These are phyloP conservation scores for Phanerochaete sordida DNA, from an alignment of 768 basidiomycete genomes.

Conservation along the genomic window DNA sequence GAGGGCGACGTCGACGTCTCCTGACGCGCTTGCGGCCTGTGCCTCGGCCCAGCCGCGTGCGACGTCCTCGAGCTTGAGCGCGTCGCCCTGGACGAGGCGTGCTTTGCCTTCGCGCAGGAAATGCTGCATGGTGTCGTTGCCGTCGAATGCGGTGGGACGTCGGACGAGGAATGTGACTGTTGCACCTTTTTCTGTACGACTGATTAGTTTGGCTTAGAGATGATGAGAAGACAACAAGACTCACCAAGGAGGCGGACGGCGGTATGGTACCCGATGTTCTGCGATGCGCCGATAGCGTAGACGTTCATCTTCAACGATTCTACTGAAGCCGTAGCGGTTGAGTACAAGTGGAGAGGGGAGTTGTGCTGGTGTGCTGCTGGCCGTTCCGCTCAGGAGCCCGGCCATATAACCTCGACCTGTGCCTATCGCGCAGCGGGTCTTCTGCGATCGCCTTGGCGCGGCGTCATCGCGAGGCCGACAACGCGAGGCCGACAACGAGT, in stretches of 20 bases:
- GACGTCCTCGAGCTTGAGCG: slow-evolving; percentile 49
- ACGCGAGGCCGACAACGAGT: too few species aligned
- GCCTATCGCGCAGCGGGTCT: too few species aligned
- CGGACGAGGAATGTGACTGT: slow-evolving; percentile 66
- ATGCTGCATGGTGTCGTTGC: slow-evolving; percentile 45
- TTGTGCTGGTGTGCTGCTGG: too few species aligned
- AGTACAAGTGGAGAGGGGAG: too few species aligned
- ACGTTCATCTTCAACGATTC: too few species aligned
- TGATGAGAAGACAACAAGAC: too few species aligned
- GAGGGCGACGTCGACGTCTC: slow-evolving; percentile 49
- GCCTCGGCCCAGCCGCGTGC: slow-evolving; percentile 47
- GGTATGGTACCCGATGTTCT: slow-evolving; percentile 36
- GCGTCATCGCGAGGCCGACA: too few species aligned
- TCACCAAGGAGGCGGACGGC: slow-evolving; percentile 28
- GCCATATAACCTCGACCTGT: too few species aligned
- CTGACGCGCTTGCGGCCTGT: slow-evolving; percentile 20
- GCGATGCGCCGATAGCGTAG: slow-evolving; percentile 33
- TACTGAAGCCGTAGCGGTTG: too few species aligned
- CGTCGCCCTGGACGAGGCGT: slow-evolving; percentile 57
- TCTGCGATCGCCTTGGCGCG: too few species aligned
- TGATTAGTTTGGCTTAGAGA: too few species aligned
- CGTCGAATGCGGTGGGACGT: slow-evolving; percentile 47
- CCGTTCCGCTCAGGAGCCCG: too few species aligned
- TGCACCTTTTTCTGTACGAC: slow-evolving; percentile 49
- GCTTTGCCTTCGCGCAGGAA: slow-evolving; percentile 50